A percentile compares a stretch with the other conserved stretches of the same genome.
Conservation (phyloP, 768 basidiomycete genomes). For the Agaricus blazei region DNA sequence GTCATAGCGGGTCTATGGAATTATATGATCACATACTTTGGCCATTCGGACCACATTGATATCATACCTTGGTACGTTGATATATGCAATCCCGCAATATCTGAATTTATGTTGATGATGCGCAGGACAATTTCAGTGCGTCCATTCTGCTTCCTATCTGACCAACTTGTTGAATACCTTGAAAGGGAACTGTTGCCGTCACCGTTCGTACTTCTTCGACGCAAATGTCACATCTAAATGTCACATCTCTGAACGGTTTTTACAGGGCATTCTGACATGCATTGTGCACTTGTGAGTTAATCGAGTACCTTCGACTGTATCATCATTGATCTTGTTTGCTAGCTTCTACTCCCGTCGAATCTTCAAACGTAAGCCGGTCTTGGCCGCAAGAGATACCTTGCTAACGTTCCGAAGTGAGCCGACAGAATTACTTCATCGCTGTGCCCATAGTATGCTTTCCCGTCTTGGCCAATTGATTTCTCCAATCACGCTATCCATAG, state of each 20-base stretch:
- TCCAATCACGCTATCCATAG: not conserved
- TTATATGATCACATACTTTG: constrained; percentile 30
- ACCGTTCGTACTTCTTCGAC: constrained; percentile 11
- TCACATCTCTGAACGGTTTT: not conserved
- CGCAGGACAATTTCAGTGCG: constrained; percentile 7
- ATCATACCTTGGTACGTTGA: constrained; percentile 29
- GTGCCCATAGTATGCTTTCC: constrained; percentile 24
- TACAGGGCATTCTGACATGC: constrained; percentile 26
- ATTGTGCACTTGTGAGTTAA: constrained; percentile 22
- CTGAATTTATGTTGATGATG: not conserved
- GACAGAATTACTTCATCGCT: constrained; percentile 26
- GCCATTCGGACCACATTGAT: constrained; percentile 20
- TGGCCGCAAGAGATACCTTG: not conserved
- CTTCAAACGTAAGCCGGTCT: constrained; percentile 25
- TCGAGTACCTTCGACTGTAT: not conserved
- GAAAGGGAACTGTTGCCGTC: constrained; percentile 21
- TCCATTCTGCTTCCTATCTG: not conserved
- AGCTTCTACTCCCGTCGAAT: constrained; percentile 37
- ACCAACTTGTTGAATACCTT: not conserved
- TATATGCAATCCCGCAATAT: not conserved
- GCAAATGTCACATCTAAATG: not conserved
- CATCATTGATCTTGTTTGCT: not conserved
- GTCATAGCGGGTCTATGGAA: constrained; percentile 36
- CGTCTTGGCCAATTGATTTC: not conserved
- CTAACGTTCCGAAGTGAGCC: constrained; percentile 25